Conservation (phyloP, 2,329 filamentous ascomycete genomes). For the Cladosporium colombiae region DNA sequence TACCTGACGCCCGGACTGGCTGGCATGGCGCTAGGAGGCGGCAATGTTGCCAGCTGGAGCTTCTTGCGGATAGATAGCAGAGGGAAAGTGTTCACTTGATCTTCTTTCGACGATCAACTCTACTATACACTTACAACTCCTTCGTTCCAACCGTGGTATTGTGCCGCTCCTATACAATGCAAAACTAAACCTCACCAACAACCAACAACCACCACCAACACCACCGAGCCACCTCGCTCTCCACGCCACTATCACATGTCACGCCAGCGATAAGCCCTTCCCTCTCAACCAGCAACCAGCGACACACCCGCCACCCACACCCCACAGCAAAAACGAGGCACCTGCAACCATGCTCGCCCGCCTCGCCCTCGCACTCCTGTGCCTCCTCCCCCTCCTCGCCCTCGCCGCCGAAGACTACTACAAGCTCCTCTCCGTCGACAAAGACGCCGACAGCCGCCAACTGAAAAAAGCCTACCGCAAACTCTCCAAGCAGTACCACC, state of each 20-base stretch:
- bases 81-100: background rate
- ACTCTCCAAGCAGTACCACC: conserved; percentile 93
- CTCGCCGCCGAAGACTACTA: conserved; percentile 70
- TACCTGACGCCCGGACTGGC: conserved; percentile 7
- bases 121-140: background rate
- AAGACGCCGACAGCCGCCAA: conserved; percentile 77
- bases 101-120: background rate
- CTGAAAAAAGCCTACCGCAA: conserved; percentile 92
- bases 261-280: background rate
- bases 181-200: background rate
- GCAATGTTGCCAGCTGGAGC: conserved; percentile 16
- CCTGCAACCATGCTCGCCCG: conserved; percentile 43
- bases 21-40: background rate
- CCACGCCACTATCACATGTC: conserved; percentile 3
- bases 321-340: too few species aligned
- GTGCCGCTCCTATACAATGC: background rate
- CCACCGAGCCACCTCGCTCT: background rate
- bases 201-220: background rate
- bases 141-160: background rate
- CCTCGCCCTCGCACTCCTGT: conserved; percentile 45
- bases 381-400: conserved; percentile 45
- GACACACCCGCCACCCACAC: conserved; percentile 12
- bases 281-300: background rate
- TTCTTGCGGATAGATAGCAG: conserved; percentile 1
- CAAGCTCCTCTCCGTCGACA: conserved; percentile 79